Evolutionary conservation across 1,284 basidiomycete species (phyloP).

Genomic region (Pulveroboletus sp.): DNA sequence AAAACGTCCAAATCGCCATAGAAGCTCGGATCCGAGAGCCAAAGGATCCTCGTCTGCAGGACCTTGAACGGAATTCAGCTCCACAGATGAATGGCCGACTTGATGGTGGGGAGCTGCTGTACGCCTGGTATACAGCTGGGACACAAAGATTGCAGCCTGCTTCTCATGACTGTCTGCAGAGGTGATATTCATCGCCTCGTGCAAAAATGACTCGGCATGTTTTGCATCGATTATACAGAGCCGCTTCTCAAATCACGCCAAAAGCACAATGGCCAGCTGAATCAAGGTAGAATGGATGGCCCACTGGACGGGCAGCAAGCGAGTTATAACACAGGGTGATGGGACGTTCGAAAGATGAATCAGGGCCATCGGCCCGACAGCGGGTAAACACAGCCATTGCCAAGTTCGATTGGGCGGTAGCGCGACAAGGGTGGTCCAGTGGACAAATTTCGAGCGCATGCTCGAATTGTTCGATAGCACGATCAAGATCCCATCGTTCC

Average conservation of each 20-base stretch:
- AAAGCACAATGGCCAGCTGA: background rate
- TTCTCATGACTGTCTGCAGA: background rate
- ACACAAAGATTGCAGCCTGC: background rate
- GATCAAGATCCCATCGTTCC: background rate
- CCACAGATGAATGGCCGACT: conserved; percentile 20
- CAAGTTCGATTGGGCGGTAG: background rate
- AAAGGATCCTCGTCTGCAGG: too few relatives aligned
- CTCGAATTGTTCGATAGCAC: background rate
- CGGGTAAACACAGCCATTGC: background rate
- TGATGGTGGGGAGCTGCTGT: background rate
- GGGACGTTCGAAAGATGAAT: background rate
- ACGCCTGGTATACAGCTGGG: background rate
- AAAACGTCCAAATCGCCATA: too few relatives aligned
- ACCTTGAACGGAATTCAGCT: too few relatives aligned
- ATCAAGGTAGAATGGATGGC: background rate
- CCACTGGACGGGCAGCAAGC: background rate
- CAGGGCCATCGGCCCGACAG: background rate
- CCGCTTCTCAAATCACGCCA: background rate
- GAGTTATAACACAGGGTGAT: background rate
- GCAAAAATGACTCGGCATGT: background rate
- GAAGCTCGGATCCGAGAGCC: too few relatives aligned
- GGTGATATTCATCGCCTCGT: background rate
- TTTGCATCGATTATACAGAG: too few relatives aligned
- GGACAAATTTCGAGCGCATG: background rate
- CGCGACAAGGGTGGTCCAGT: background rate